Base-by-base conservation (phyloP, 1,139 yeast genomes). In the Williopsis jadinii region DNA sequence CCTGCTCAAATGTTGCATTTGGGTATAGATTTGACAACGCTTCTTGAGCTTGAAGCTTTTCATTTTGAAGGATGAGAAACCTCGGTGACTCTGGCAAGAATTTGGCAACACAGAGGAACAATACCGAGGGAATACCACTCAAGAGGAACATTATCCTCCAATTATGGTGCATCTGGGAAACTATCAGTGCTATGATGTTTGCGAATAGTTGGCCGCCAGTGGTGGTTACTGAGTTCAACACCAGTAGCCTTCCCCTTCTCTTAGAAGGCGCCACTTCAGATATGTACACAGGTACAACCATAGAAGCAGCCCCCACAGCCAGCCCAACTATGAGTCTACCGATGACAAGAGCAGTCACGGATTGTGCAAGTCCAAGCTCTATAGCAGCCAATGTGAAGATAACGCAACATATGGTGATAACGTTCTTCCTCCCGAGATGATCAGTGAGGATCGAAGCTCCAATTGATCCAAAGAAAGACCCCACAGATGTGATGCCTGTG, bases 1-100 rank as follows among this genome's bases (percentile, higher is more conserved):
- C 49, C 39, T 67, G 69, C 2, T 45, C 38, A 3, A 46, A 42
- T 8, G 62, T 48, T 1, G 70, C 68, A 15, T 51, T 42, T 2
- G 75, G 72, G 44, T 65, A 66, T 5, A 71, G 54, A 34, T 51
- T 54, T 11, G 49, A 46, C 13, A 73, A 48, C 2, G 71, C 63
- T 6, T 40, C 41, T 30, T 58, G 56, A 1, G 83, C 80, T 15
- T 62, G 60, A 3, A 62, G 62, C 12, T 59, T 47, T 28, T 66
- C 55, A 5, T 67, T 68, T 28, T 62, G 61, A 13, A 68, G 58
- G 10, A 75, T 63, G 31, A 75, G 60, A 67, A 69, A 77, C 41
- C 84, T 62, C 2, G 84, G 84, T 3, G 80, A 71, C 52, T 79
- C 84, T 1, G 84, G 84, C 24, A 77, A 65, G 44, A 70, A 64